Evolutionary conservation across 768 basidiomycete genomes (phyloP).

Genomic region (Mycena kentingensis): DNA sequence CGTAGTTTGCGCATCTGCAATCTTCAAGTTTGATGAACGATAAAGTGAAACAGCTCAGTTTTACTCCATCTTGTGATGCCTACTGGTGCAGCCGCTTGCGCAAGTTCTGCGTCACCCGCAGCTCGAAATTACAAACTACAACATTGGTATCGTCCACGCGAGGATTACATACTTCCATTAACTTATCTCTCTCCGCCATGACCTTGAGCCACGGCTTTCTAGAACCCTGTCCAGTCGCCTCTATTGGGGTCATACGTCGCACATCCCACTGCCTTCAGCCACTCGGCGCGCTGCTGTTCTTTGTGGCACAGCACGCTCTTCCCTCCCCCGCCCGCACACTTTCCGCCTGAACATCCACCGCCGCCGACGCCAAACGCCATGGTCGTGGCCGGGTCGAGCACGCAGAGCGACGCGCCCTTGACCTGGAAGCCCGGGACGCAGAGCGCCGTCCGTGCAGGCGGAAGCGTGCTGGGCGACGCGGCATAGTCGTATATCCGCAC

Average conservation of each 20-base stretch:
- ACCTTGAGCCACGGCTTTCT: no score
- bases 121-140: no score
- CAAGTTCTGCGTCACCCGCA: no score
- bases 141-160: no score
- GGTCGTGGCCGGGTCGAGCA: slow-evolving; percentile 40
- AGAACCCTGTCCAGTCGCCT: slow-evolving; percentile 4
- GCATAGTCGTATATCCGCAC: slow-evolving; percentile 56
- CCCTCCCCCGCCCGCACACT: slow-evolving; percentile 37
- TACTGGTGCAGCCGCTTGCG: no score
- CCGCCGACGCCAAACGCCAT: slow-evolving; percentile 30
- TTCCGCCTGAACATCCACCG: slow-evolving; percentile 35
- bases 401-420: slow-evolving; percentile 21
- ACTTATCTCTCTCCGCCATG: no score
- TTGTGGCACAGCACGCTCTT: slow-evolving; percentile 42
- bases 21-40: no score
- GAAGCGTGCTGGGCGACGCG: slow-evolving; percentile 47
- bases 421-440: slow-evolving; percentile 19
- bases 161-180: no score
- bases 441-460: slow-evolving; percentile 32
- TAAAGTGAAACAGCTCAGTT: no score
- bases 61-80: no score
- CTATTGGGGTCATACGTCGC: slow-evolving; percentile 41
- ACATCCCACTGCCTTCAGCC: slow-evolving; percentile 51
- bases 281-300: slow-evolving; percentile 46
- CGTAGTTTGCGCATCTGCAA: no score